These are phyloP conservation scores for Coccomyxa sp. DNA, from an alignment of 139 green algal species.

Conservation along the genomic window DNA sequence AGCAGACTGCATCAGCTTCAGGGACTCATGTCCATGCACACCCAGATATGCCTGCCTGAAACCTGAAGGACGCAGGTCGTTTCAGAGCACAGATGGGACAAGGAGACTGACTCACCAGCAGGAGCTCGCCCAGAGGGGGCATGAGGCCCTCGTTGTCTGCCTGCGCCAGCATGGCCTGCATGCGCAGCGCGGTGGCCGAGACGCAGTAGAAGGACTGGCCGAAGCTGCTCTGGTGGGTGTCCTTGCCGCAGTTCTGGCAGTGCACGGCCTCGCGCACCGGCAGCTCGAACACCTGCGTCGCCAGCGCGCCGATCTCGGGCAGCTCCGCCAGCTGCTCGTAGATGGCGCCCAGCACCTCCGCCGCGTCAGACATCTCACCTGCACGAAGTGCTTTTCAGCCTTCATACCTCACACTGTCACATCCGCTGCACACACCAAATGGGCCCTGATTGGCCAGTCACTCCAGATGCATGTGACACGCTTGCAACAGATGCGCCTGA, in stretches of 20 bases:
- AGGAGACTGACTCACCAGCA: neutral
- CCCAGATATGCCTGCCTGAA: too few relatives aligned
- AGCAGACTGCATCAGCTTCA: too few relatives aligned
- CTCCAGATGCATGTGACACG: too few relatives aligned
- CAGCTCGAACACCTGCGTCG: constrained; percentile 45
- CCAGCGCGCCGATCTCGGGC: neutral
- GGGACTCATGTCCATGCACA: too few relatives aligned
- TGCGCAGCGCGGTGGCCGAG: constrained; percentile 10
- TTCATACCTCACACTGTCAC: too few relatives aligned
- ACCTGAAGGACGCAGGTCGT: too few relatives aligned
- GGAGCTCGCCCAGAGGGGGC: neutral
- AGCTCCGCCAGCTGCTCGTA: constrained; percentile 19
- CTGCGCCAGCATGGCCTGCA: constrained; percentile 1
- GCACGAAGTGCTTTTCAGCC: constrained; percentile 4
- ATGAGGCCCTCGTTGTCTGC: neutral
- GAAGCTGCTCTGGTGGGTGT: constrained; percentile 19
- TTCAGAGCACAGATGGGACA: too few relatives aligned
- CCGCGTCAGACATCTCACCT: constrained; percentile 47
- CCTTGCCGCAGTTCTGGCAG: constrained; percentile 19
- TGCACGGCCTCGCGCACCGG: constrained; percentile 34
- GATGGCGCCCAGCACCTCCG: constrained; percentile 25
- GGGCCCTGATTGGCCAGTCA: too few relatives aligned
- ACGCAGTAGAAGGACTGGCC: constrained; percentile 32
- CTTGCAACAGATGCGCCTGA: too few relatives aligned
- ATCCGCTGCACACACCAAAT: too few relatives aligned